Evolutionary conservation across 1,284 basidiomycete species (phyloP).

Genomic region (Thelephora terrestris): DNA sequence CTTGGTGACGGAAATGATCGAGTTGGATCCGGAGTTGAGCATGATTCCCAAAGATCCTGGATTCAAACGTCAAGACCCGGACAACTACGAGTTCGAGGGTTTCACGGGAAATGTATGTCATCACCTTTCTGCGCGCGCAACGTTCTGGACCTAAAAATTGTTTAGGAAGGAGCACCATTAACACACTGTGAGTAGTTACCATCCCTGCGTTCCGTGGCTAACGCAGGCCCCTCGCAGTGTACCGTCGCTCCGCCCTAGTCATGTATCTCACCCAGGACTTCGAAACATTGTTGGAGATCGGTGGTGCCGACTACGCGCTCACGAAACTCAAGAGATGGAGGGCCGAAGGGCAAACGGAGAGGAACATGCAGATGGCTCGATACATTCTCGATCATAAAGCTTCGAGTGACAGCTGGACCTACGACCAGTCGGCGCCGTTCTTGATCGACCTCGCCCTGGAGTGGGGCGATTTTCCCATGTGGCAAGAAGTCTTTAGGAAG

Average conservation of each 20-base stretch:
- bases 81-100: slow-evolving; percentile 31
- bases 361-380: too few species aligned
- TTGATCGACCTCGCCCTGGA: too few species aligned
- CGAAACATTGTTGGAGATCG: too few species aligned
- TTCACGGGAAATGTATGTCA: slow-evolving; percentile 33
- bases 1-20: slow-evolving; percentile 13
- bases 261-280: slow-evolving; percentile 21
- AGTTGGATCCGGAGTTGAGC: slow-evolving; percentile 18
- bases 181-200: slow-evolving; percentile 9
- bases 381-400: too few species aligned
- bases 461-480: too few species aligned
- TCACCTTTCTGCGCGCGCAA: slow-evolving; percentile 9
- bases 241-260: slow-evolving; percentile 31
- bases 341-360: too few species aligned
- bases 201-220: neutral
- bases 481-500: too few species aligned
- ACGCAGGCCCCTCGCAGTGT: slow-evolving; percentile 20
- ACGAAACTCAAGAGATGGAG: too few species aligned
- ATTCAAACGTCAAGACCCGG: slow-evolving; percentile 19
- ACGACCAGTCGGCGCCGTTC: too few species aligned
- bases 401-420: too few species aligned
- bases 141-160: neutral
- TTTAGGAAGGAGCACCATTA: slow-evolving; percentile 11
- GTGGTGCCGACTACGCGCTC: too few species aligned
- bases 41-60: slow-evolving; percentile 25